Evolutionary conservation across 805 yeast genomes (phyloP).

Genomic region (Priceomyces castillae): DNA sequence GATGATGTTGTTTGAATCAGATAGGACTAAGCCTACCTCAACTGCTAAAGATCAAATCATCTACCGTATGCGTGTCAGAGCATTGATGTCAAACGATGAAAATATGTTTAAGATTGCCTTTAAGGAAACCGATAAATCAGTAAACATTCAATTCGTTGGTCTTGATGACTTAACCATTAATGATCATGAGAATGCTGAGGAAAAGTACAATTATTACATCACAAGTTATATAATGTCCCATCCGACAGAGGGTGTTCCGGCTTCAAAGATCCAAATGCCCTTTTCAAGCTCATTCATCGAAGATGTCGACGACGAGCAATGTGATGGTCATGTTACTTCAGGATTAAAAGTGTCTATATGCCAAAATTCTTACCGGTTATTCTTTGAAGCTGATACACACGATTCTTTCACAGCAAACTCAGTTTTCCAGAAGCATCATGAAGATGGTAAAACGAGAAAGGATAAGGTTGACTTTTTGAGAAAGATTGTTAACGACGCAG

Average conservation of each 20-base stretch:
- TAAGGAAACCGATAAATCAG: conserved; percentile 49
- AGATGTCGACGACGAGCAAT: conserved; percentile 51
- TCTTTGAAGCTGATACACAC: conserved; percentile 73
- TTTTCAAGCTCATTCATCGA: conserved; percentile 62
- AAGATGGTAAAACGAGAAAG: conserved; percentile 19
- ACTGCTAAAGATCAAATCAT: conserved; percentile 85
- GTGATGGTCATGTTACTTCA: conserved; percentile 65
- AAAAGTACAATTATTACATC: conserved; percentile 88
- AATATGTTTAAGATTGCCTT: conserved; percentile 87
- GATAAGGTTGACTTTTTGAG: conserved; percentile 34
- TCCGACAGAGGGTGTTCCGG: conserved; percentile 94
- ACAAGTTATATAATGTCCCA: conserved; percentile 92
- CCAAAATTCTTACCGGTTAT: conserved; percentile 72
- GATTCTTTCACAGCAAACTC: conserved; percentile 74
- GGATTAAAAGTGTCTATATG: conserved; percentile 76
- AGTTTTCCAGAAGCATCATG: conserved; percentile 40
- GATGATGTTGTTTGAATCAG: conserved; percentile 76
- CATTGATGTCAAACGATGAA: conserved; percentile 76
- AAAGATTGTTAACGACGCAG: conserved; percentile 47
- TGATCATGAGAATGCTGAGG: conserved; percentile 68
- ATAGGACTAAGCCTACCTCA: conserved; percentile 60
- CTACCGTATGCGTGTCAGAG: conserved; percentile 84
- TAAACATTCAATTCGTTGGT: conserved; percentile 78
- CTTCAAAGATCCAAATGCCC: conserved; percentile 74
- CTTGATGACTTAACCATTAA: conserved; percentile 81